phyloP scores from a whole-genome alignment of 495 filamentous ascomycete species.

The Penicilliopsis zonata region DNA sequence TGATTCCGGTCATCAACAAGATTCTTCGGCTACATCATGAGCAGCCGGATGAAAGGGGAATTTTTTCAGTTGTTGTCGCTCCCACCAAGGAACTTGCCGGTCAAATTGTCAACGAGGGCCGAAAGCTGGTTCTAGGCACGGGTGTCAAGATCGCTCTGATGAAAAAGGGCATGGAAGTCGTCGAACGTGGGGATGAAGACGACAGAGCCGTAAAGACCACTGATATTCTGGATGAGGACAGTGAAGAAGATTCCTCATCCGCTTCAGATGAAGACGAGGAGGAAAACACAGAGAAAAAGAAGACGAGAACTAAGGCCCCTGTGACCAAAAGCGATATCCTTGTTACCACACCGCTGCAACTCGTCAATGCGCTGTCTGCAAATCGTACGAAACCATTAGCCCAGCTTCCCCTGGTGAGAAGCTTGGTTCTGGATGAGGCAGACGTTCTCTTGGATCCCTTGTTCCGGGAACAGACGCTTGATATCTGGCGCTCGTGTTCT shows the following conservation, averaged over 20 bases:
- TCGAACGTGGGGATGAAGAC: slow-evolving; percentile 25
- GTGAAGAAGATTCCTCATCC: slow-evolving; percentile 22
- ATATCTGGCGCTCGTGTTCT: slow-evolving; percentile 69
- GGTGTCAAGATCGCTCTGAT: slow-evolving; percentile 71
- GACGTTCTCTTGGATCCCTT: slow-evolving; percentile 87
- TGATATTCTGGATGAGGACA: slow-evolving; percentile 29
- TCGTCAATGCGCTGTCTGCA: slow-evolving; percentile 61
- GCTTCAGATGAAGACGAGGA: slow-evolving; percentile 23
- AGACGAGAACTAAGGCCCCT: slow-evolving; percentile 22
- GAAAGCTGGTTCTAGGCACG: slow-evolving; percentile 66
- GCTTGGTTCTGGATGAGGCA: slow-evolving; percentile 82
- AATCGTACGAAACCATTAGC: slow-evolving; percentile 27
- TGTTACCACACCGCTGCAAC: slow-evolving; percentile 72
- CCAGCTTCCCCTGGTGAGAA: slow-evolving; percentile 49
- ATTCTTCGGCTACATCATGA: slow-evolving; percentile 44
- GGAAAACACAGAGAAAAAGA: slow-evolving; percentile 20
- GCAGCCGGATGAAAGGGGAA: slow-evolving; percentile 34
- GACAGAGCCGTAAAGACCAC: slow-evolving; percentile 10
- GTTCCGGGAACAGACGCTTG: slow-evolving; percentile 81
- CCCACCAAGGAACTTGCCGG: slow-evolving; percentile 86
- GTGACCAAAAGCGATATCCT: slow-evolving; percentile 69
- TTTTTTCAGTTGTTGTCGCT: slow-evolving; percentile 61
- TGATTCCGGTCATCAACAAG: slow-evolving; percentile 73
- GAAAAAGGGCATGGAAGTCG: slow-evolving; percentile 68
- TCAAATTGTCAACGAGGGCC: slow-evolving; percentile 87